phyloP scores from a whole-genome alignment of 129 eudicot genomes.

The Tagetes patula region DNA sequence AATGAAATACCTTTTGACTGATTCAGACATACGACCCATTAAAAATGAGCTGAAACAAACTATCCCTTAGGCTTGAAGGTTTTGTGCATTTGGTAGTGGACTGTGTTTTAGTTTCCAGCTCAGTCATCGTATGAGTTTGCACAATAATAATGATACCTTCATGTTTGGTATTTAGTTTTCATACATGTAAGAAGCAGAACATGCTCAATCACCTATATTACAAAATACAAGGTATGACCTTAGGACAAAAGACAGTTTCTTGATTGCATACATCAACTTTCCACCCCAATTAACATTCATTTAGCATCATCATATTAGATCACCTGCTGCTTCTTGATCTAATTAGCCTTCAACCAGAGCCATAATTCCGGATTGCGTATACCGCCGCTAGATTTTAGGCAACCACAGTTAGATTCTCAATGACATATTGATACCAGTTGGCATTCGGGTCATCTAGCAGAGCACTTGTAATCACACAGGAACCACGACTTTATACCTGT shows the following conservation, averaged over 20 bases:
- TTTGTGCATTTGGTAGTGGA: conserved; percentile 16
- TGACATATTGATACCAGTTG: background rate
- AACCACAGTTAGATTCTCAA: background rate
- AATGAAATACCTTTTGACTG: too few relatives aligned
- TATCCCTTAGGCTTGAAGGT: background rate
- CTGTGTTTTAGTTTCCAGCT: background rate
- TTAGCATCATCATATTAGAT: too few relatives aligned
- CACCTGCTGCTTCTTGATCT: too few relatives aligned
- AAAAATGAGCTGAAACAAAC: too few relatives aligned
- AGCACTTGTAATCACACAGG: conserved; percentile 4
- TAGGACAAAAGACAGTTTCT: too few relatives aligned
- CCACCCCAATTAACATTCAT: too few relatives aligned
- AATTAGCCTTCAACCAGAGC: too few relatives aligned
- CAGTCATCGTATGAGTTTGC: background rate
- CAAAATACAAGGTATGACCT: too few relatives aligned
- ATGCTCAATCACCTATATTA: background rate
- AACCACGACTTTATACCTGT: background rate
- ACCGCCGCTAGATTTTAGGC: too few relatives aligned
- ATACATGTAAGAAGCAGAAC: background rate
- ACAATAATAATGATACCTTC: background rate
- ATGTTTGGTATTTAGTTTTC: background rate
- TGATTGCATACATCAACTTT: too few relatives aligned
- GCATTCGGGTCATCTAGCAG: conserved; percentile 4
- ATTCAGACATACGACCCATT: too few relatives aligned
- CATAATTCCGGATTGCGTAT: too few relatives aligned